Evolutionary conservation across 2,329 filamentous ascomycete genomes (phyloP).

Genomic region (Trichoderma semiorbis): DNA sequence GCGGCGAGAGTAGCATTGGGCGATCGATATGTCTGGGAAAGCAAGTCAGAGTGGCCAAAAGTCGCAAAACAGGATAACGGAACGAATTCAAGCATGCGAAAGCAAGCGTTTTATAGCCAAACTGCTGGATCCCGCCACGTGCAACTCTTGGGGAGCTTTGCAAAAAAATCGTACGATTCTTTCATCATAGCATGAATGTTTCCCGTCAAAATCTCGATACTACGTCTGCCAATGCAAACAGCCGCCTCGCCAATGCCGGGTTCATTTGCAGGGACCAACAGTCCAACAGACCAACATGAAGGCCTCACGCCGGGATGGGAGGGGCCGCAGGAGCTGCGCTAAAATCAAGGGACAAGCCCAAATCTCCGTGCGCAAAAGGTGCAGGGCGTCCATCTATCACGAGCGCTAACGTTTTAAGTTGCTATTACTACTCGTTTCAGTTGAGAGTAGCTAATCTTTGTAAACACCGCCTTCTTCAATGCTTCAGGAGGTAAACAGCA

Average conservation of each 20-base stretch:
- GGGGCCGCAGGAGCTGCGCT: slow-evolving; percentile 1
- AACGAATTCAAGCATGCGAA: not conserved
- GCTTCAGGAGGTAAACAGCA: not conserved
- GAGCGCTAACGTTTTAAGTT: slow-evolving; percentile 1
- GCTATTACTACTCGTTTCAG: slow-evolving; percentile 8
- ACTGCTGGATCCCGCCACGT: slow-evolving; percentile 4
- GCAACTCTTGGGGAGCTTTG: not conserved
- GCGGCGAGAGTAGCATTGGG: not conserved
- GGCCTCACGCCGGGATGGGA: not conserved
- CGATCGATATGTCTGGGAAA: not conserved
- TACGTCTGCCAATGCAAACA: slow-evolving; percentile 1
- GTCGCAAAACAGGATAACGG: not conserved
- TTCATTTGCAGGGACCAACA: not conserved
- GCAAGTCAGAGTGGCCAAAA: not conserved
- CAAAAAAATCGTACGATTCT: slow-evolving; percentile 17
- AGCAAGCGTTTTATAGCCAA: slow-evolving; percentile 6
- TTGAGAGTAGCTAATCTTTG: not conserved
- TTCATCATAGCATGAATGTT: slow-evolving; percentile 16
- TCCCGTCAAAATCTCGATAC: not conserved
- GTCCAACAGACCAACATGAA: not conserved
- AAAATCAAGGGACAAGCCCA: not conserved
- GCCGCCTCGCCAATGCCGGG: not conserved
- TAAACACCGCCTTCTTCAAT: not conserved
- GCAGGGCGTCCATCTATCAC: slow-evolving; percentile 9
- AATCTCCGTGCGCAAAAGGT: not conserved